Conservation (phyloP, 805 yeast species). For the Kodamaea kakaduensis region DNA sequence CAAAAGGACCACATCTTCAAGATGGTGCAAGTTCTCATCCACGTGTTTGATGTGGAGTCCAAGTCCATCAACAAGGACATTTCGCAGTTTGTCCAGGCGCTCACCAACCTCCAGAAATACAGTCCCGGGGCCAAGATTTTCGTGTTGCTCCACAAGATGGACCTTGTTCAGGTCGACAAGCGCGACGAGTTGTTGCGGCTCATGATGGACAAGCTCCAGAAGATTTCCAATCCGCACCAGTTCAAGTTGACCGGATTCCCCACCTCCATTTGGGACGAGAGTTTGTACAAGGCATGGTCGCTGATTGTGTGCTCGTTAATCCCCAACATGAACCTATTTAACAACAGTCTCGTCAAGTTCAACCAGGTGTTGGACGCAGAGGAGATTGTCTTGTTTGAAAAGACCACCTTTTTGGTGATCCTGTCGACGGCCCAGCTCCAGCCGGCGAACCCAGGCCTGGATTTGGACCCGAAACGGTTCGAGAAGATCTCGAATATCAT, state of each 20-base stretch:
- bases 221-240: constrained; percentile 60
- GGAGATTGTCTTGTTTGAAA: constrained; percentile 88
- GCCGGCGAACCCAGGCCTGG: constrained; percentile 19
- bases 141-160: constrained; percentile 93
- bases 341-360: constrained; percentile 68
- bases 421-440: constrained; percentile 51
- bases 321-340: constrained; percentile 82
- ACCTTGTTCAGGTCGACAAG: constrained; percentile 81
- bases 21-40: constrained; percentile 92
- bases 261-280: constrained; percentile 96
- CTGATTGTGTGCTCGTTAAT: constrained; percentile 91
- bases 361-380: constrained; percentile 75
- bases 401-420: constrained; percentile 83
- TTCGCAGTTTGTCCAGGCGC: constrained; percentile 81
- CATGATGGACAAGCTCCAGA: constrained; percentile 78
- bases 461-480: constrained; percentile 84
- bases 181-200: constrained; percentile 78
- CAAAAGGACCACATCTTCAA: constrained; percentile 90
- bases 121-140: constrained; percentile 91
- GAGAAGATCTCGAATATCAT: constrained; percentile 92
- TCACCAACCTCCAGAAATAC: constrained; percentile 74
- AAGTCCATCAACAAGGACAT: constrained; percentile 90
- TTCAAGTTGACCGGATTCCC: constrained; percentile 82
- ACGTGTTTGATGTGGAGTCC: constrained; percentile 93
- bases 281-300: constrained; percentile 95